These are phyloP conservation scores for Postia placenta DNA, from an alignment of 768 basidiomycete genomes.

Conservation along the genomic window DNA sequence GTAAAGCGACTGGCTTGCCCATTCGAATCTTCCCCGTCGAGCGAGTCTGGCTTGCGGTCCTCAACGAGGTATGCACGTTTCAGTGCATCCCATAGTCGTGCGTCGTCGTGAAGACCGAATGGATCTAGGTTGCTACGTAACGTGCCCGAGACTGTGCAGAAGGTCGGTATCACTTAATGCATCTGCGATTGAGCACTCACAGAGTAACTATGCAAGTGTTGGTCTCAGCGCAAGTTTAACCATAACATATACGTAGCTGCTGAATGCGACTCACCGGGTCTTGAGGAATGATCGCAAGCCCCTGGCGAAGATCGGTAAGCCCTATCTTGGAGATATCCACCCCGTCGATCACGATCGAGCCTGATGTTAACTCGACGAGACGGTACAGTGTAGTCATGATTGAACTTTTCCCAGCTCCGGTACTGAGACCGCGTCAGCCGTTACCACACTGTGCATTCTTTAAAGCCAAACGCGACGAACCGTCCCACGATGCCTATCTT, in stretches of 20 bases:
- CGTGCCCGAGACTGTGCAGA: slow-evolving; percentile 62
- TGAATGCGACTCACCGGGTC: slow-evolving; percentile 50
- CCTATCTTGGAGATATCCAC: slow-evolving; percentile 83
- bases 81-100: slow-evolving; percentile 81
- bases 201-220: slow-evolving; percentile 41
- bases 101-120: slow-evolving; percentile 76
- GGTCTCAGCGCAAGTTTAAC: slow-evolving; percentile 14
- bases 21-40: slow-evolving; percentile 29
- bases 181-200: slow-evolving; percentile 29
- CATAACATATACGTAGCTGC: background rate
- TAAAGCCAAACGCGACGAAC: slow-evolving; percentile 22
- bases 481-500: slow-evolving; percentile 89
- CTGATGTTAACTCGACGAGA: slow-evolving; percentile 72
- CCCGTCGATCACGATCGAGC: slow-evolving; percentile 74
- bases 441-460: background rate
- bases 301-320: slow-evolving; percentile 60
- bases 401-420: slow-evolving; percentile 86
- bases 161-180: slow-evolving; percentile 4
- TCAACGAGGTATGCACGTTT: slow-evolving; percentile 81
- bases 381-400: slow-evolving; percentile 88
- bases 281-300: slow-evolving; percentile 78
- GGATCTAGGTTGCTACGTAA: slow-evolving; percentile 87
- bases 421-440: slow-evolving; percentile 26
- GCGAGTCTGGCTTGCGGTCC: slow-evolving; percentile 27
- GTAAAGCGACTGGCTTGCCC: slow-evolving; percentile 55